These are phyloP conservation scores for Rhododendron griersonianum DNA, from an alignment of 148 eudicot genomes.

Conservation along the genomic window DNA sequence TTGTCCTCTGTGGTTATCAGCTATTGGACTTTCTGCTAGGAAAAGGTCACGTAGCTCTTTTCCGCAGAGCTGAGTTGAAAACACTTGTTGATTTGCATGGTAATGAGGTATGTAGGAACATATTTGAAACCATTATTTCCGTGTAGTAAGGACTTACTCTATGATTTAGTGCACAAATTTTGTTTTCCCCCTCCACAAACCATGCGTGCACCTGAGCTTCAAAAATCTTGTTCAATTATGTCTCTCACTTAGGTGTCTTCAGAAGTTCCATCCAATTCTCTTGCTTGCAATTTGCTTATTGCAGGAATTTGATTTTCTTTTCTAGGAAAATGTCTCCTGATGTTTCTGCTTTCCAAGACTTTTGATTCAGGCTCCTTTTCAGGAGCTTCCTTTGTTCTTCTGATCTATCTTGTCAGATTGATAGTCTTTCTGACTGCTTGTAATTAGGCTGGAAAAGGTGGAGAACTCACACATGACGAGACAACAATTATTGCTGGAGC, in stretches of 20 bases:
- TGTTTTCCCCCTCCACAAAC: not conserved
- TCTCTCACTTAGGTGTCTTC: not conserved
- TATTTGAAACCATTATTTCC: not conserved
- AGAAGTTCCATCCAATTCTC: not conserved
- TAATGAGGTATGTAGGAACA: conserved; percentile 38
- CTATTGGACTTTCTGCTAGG: conserved; percentile 60
- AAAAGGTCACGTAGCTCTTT: conserved; percentile 46
- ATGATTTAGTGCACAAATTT: not conserved
- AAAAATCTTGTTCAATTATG: not conserved
- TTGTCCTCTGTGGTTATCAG: conserved; percentile 34
- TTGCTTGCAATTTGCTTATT: not conserved
- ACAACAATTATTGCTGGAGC: conserved; percentile 97
- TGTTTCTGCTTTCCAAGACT: not conserved
- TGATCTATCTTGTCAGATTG: not conserved
- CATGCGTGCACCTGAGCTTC: not conserved
- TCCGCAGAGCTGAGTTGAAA: conserved; percentile 61
- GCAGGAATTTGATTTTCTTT: not conserved
- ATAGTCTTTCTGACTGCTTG: not conserved
- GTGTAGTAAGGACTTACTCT: not conserved
- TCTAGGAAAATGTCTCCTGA: not conserved
- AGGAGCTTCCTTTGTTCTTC: not conserved
- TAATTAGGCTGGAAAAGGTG: conserved; percentile 90
- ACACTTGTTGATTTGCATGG: conserved; percentile 63
- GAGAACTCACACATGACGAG: conserved; percentile 92
- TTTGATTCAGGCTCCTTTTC: not conserved